Percentiles rank a stretch among this genome's conserved stretches.
Conservation (phyloP, 164 flowering plant genomes). For the Kingdonia uniflora region DNA sequence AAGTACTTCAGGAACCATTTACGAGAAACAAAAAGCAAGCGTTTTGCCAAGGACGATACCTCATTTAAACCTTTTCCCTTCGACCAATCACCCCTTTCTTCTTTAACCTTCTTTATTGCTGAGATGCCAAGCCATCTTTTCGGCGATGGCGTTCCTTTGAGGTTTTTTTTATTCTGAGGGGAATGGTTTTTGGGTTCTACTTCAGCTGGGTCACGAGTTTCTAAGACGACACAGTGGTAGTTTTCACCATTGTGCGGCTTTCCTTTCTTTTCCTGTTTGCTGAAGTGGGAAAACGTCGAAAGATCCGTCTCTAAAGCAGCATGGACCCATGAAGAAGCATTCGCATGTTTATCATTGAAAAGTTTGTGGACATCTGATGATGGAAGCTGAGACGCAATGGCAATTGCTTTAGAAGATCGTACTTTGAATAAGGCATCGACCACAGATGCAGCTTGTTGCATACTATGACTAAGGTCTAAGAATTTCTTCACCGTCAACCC, state of each 20-base stretch:
- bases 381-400: conserved; percentile 8
- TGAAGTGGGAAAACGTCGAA: conserved; percentile 33
- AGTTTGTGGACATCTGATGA: conserved; percentile 14
- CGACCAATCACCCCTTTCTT: conserved; percentile 18
- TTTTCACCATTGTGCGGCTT: conserved; percentile 10
- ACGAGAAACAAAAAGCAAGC: conserved; percentile 31
- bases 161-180: conserved; percentile 18
- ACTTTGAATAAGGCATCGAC: conserved; percentile 21
- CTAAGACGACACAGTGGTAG: conserved; percentile 24
- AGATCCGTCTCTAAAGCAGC: conserved; percentile 49
- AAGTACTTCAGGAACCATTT: conserved; percentile 52
- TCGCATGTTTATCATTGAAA: conserved; percentile 14
- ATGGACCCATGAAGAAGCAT: conserved; percentile 42
- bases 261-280: conserved; percentile 19
- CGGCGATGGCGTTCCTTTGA: conserved; percentile 15
- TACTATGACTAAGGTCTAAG: conserved; percentile 33
- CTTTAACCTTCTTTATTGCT: conserved; percentile 12
- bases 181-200: conserved; percentile 12
- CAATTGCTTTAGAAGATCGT: conserved; percentile 8
- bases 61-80: conserved; percentile 29
- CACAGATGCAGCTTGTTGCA: conserved; percentile 24
- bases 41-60: conserved; percentile 26
- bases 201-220: conserved; percentile 16
- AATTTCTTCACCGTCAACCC: conserved; percentile 31
- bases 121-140: conserved; percentile 11